Evolutionary conservation across 306 rosid genomes (phyloP), one percentile per base, ranked within the genome.

Genomic region (Begonia fuchsioides): DNA sequence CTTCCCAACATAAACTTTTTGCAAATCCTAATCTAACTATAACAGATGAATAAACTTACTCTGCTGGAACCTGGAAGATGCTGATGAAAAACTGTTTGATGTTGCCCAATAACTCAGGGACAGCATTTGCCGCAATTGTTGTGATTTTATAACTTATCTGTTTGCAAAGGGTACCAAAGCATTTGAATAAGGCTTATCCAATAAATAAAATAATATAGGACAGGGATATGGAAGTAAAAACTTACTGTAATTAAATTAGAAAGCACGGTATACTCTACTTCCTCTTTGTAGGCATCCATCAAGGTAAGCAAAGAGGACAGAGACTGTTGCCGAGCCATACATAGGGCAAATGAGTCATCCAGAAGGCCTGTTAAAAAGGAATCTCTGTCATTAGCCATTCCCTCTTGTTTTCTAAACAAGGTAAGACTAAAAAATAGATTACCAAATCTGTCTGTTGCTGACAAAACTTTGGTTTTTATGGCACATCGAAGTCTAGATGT

Each of bases 391-490:
- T 65, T 59, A 65, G 49, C 53, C 45, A 32, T 47, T 56, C 39
- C 40, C 55, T 55, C 55, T 53, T 9, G 47, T 51, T 20, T 26
- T 26, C 17, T 18, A 38, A n/a, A 62, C 32, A 32, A 51, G 10
- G 48, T 18, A 56, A 35, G 43, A 9, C 41, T 35, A 1, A 45
- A 64, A 65, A 13, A 67, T 38, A 19, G 61, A 62, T 68, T 78
- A 80, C 93, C 96, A 68, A 68, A 83, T 75, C 95, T 78, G 71
- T 88, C 96, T 0, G 88, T 68, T 50, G 86, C 68, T 71, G 93
- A 74, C 68, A 88, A 76, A 17, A 62, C 17, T 54, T 68, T 78
- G 47, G 66, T 81, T 67, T 78, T 80, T 63, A 81, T 73, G 12
- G 96, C 96, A 51, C 64, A 52, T 78, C 86, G 70, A 26, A 83